Conservation (phyloP, 306 rosid species). For the Morella rubra region DNA sequence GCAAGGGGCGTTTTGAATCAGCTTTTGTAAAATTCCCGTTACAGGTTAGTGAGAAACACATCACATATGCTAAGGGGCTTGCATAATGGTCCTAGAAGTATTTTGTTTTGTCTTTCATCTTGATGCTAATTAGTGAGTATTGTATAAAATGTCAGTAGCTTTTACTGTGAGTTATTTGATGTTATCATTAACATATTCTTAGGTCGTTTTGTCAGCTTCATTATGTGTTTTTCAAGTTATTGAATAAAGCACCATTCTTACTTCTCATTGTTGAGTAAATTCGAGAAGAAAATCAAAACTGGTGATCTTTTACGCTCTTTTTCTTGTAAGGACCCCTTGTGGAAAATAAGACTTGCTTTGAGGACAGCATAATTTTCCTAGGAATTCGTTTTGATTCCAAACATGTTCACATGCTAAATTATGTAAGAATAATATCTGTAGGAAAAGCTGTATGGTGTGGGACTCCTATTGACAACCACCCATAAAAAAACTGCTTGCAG, state of each 20-base stretch:
- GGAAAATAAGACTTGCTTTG: background rate
- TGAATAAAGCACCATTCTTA: background rate
- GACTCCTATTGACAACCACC: background rate
- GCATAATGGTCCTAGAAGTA: too few relatives aligned
- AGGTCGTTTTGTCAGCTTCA: background rate
- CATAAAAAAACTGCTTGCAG: background rate
- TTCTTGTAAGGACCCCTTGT: background rate
- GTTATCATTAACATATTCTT: background rate
- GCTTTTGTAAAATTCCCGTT: constrained; percentile 69
- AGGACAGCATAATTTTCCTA: background rate
- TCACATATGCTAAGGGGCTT: background rate
- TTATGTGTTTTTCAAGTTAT: background rate
- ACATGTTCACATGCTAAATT: background rate
- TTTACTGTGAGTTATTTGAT: background rate
- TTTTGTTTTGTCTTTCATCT: too few relatives aligned
- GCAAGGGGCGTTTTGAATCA: constrained; percentile 89
- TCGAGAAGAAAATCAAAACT: background rate
- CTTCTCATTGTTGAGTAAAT: background rate
- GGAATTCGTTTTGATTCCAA: background rate
- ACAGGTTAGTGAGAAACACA: constrained; percentile 41
- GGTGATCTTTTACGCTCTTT: background rate
- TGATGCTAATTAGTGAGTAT: too few relatives aligned
- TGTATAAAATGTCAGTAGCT: background rate
- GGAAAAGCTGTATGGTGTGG: background rate
- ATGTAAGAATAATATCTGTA: background rate